Evolutionary conservation across 208 protist genomes (phyloP), one percentile per base, ranked within the genome.

Genomic region (Crithidia sp.): DNA sequence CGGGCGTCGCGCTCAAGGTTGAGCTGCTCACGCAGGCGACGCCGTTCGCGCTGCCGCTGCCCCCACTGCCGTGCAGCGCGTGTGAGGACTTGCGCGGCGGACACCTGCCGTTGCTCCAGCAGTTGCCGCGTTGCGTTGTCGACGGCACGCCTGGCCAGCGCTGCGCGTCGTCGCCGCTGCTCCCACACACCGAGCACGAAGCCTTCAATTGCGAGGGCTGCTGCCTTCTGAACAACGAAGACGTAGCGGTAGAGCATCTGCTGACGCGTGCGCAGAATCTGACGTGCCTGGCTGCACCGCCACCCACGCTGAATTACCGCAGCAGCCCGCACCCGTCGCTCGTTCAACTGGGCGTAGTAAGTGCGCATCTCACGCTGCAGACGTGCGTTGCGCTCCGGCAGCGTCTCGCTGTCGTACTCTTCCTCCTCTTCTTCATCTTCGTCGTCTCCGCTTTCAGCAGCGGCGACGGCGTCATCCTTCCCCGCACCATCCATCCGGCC

Each of bases 231-330:
- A 16, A 75, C 72, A 4, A 67, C 58, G 68, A 92, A 92, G 10
- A 95, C 71, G 50, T 77, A 69, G 2, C 50, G 45, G 67, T 93
- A 95, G 16, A 95, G 73, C 41, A 85, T 36, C 71, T 95, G 91
- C 43, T 81, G 88, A 7, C 87, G 84, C 13, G 63, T 50, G 47
- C 83, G 62, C 49, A 95, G 73, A 7, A 59, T 80, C 16, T 71
- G 47, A 0, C 87, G 81, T 6, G 91, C 88, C n/a, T 65, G 64
- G 62, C 78, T 81, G 57, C 70, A 81, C 45, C 88, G 91, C 82
- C 82, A 92, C 41, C 80, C 87, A 2, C 83, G 83, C 71, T 96
- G 91, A 45, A 96, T 84, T 9, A 67, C 40, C 8, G 19, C 53
- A 3, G 91, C 88, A 10, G 85, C 86, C 45, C 13, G 57, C 59